Evolutionary conservation across 1,139 yeast genomes (phyloP).

Genomic region (Geotrichum phurueaensis): DNA sequence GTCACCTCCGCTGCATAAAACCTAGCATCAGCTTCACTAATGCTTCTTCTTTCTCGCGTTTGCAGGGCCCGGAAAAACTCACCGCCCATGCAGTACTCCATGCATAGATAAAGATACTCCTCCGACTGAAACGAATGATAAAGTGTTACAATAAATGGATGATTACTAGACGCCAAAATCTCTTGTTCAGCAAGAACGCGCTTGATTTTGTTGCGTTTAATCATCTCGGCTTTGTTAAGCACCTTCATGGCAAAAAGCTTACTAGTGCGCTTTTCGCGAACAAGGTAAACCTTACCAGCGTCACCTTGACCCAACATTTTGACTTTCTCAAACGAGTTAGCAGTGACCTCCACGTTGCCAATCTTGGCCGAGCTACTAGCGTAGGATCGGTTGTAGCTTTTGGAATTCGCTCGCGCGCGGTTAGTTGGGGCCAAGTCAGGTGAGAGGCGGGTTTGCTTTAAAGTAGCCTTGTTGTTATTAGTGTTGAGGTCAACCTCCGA

Average conservation of each 20-base stretch:
- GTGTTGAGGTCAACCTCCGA: slow-evolving; percentile 5
- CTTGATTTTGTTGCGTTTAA: slow-evolving; percentile 87
- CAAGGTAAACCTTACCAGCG: slow-evolving; percentile 92
- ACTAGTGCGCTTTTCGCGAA: slow-evolving; percentile 69
- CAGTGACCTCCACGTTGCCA: slow-evolving; percentile 74
- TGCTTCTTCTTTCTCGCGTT: slow-evolving; percentile 79
- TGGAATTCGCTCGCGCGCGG: slow-evolving; percentile 33
- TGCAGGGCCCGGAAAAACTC: slow-evolving; percentile 95
- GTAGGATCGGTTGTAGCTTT: slow-evolving; percentile 37
- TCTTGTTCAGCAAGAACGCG: slow-evolving; percentile 95
- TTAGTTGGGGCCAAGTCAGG: neutral
- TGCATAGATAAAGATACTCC: slow-evolving; percentile 82
- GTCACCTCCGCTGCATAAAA: slow-evolving; percentile 98
- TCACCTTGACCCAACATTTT: slow-evolving; percentile 92
- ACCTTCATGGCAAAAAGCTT: slow-evolving; percentile 90
- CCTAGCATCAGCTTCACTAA: slow-evolving; percentile 85
- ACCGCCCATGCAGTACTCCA: slow-evolving; percentile 99
- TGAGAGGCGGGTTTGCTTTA: neutral
- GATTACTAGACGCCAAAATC: slow-evolving; percentile 88
- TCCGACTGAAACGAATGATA: slow-evolving; percentile 95
- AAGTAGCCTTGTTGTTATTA: neutral
- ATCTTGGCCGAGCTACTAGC: slow-evolving; percentile 63
- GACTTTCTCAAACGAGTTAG: slow-evolving; percentile 81
- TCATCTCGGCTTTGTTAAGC: slow-evolving; percentile 85
- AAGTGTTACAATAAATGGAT: slow-evolving; percentile 92